Base-by-base conservation (phyloP, 2,329 filamentous ascomycete genomes). In the Arthroderma sp. region DNA sequence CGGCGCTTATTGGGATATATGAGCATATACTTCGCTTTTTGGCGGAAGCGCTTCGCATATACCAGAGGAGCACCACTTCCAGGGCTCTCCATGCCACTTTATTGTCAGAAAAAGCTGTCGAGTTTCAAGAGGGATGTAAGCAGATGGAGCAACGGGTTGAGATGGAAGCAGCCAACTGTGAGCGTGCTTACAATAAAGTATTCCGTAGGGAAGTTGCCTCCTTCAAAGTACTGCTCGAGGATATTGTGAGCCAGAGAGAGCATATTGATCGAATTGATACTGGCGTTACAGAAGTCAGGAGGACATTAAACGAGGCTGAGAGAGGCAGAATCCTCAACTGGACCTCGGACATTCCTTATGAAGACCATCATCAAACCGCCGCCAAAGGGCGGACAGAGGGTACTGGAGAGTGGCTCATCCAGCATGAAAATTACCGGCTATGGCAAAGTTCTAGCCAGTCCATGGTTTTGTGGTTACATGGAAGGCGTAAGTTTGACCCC, bases 321-420 rank as follows among this genome's bases (percentile, higher is more conserved):
- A 42, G 52, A 8, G 36, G 48, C 1, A 38, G 47, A 9, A 52
- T 58, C 30, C 44, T 60, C 1, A 33, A 53, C 29, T 60, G 56
- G 56, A 49, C 54, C 15, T 60, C 51, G 33, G 48, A 40, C 34
- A 51, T 50, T 15, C 53, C 51, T 10, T 56, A 52, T 36, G 32
- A 40, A 10, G 34, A 45, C 5, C 51, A 56, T 15, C 55, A 58
- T 27, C 29, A 42, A 3, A 43, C 32, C 36, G 44, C 48, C 11
- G 43, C 36, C n/a, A 41, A 47, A n/a, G 44, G 34, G 15, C 50
- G 51, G 4, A 43, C 51, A 10, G 11, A 36, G 1, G 30, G 43
- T 6, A 55, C 56, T 29, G 51, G 55, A 6, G 29, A 41, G 8
- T 58, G 54, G 54, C 36, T 58, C 8, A 37, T 51, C 10, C 27